A percentile compares a stretch with the other conserved stretches of the same genome.
phyloP scores from a whole-genome alignment of 768 basidiomycete species.

The Mrakia blollopis region DNA sequence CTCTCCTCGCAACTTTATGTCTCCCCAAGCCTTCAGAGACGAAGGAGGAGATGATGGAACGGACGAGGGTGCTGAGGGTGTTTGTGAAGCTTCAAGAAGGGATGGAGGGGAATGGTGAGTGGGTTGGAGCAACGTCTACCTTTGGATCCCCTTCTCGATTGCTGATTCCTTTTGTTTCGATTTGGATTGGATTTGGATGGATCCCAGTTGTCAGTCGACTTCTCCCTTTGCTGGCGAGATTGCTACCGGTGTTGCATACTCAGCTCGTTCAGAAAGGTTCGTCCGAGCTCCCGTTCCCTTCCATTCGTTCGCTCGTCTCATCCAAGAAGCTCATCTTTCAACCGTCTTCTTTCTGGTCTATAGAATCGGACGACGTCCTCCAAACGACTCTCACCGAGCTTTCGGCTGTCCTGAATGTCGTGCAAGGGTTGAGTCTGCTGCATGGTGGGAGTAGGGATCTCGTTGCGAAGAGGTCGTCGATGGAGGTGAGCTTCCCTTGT shows the following conservation, averaged over 20 bases:
- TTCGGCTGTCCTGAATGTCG: constrained; percentile 42
- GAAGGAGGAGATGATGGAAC: constrained; percentile 40
- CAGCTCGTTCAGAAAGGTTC: constrained; percentile 23
- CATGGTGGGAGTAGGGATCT: constrained; percentile 65
- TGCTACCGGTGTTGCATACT: constrained; percentile 17
- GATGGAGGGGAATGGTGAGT: constrained; percentile 76
- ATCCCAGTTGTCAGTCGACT: constrained; percentile 19
- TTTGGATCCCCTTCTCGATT: constrained; percentile 53
- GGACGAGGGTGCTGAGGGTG: constrained; percentile 50
- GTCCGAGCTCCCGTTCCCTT: neutral
- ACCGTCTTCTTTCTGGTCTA: neutral
- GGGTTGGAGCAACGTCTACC: constrained; percentile 25
- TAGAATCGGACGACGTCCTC: constrained; percentile 20
- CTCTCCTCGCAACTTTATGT: constrained; percentile 50
- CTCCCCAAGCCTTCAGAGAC: constrained; percentile 33
- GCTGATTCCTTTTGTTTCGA: constrained; percentile 63
- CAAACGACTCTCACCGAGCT: constrained; percentile 54
- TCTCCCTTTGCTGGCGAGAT: neutral
- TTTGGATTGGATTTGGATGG: constrained; percentile 43
- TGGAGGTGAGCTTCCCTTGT: neutral
- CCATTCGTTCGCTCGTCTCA: constrained; percentile 22
- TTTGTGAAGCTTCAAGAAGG: constrained; percentile 68
- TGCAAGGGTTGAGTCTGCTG: constrained; percentile 70
- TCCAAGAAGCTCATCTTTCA: neutral
- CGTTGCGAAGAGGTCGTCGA: constrained; percentile 56